Evolutionary conservation across 1,139 yeast genomes (phyloP), one percentile per base, ranked within the genome.

Genomic region (Debaryomyces singareniensis): DNA sequence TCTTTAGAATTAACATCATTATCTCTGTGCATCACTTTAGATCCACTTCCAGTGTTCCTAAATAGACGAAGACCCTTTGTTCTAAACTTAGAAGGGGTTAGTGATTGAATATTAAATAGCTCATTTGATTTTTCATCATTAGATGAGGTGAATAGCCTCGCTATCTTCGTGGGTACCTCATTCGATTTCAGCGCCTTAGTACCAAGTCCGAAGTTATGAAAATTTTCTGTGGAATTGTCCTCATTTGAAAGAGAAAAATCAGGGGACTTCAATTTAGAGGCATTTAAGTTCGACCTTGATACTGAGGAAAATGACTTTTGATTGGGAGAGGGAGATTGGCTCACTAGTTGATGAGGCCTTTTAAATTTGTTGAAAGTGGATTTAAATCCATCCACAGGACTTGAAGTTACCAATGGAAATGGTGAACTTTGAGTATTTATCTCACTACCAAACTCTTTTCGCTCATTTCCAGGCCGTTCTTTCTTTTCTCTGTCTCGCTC

Each of bases 271-370:
- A 9, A 9, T 18, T 18, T 9, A 9, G 10, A 9, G n/a, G 21
- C 21, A 18, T 9, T 9, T 7, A 13, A 23, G 7, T 7, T 13
- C 7, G 7, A 9, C 7, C 25, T 23, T n/a, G 25, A 23, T 7
- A 13, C 7, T 7, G 11, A 12, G 7, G 7, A 13, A 18, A 18
- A 18, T 18, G 21, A 7, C n/a, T n/a, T 18, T 23, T 23, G 13
- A 23, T 23, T 23, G 3, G 71, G 71, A 5, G 71, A 63, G 3
- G 72, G 71, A 7, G 67, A 59, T 40, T 65, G 71, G 37, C 68
- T 61, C 13, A 66, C 64, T 29, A 68, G 49, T 36, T 63, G 61
- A 36, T 70, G 73, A 2, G 74, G 70, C 25, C 74, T 53, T 37
- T 69, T 69, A 39, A 61, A 67, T 37, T 65, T 66, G 38, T 66